Percentiles rank a stretch among this genome's conserved stretches.
Evolutionary conservation across 768 basidiomycete genomes (phyloP).

Genomic region (Gyrodon lividus): DNA sequence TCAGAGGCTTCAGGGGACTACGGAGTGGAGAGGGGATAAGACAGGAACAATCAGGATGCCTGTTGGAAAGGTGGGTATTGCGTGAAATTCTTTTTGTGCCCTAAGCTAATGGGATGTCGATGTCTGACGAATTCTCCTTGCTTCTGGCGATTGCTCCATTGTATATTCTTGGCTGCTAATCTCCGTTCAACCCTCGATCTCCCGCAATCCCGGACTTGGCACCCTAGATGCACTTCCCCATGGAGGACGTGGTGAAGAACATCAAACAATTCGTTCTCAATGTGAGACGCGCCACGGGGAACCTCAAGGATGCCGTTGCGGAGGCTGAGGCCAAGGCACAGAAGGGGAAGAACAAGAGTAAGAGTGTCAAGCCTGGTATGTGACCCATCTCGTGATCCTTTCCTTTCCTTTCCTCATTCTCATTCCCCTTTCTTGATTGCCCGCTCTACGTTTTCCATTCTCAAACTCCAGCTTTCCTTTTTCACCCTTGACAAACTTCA

Average conservation of each 20-base stretch:
- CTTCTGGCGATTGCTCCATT: neutral
- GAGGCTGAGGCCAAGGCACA: constrained; percentile 41
- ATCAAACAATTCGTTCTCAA: constrained; percentile 71
- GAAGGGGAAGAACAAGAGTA: constrained; percentile 34
- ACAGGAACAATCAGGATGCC: constrained; percentile 80
- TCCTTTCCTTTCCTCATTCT: neutral
- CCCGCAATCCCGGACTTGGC: neutral
- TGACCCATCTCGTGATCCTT: constrained; percentile 2
- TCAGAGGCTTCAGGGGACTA: constrained; percentile 71
- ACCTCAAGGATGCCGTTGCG: constrained; percentile 49
- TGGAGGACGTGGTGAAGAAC: constrained; percentile 77
- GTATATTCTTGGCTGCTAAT: constrained; percentile 2
- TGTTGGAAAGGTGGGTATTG: constrained; percentile 63
- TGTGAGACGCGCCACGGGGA: constrained; percentile 74
- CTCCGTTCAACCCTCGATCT: neutral
- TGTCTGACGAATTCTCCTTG: neutral
- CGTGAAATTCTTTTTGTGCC: neutral
- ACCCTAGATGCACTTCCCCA: constrained; percentile 67
- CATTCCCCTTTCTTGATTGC: neutral
- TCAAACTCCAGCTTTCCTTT: constrained; percentile 3
- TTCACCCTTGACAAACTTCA: neutral
- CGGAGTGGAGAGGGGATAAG: constrained; percentile 94
- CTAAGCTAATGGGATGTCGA: neutral
- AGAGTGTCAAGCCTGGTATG: constrained; percentile 47
- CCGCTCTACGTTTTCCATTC: neutral